Base-by-base conservation (phyloP, 2,329 filamentous ascomycete genomes). In the Fusarium nygamai region DNA sequence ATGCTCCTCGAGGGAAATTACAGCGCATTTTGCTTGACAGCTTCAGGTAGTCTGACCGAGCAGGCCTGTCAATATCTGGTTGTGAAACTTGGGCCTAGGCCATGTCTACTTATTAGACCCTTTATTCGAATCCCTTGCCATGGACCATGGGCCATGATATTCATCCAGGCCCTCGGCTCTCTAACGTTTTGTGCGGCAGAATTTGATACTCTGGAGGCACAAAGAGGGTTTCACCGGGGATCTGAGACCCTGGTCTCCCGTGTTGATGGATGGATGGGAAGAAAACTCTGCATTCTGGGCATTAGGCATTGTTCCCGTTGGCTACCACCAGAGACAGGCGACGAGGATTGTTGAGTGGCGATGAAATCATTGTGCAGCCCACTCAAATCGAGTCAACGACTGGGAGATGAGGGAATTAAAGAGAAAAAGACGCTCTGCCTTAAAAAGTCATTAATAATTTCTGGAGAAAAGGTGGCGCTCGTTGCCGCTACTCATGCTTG, bases 391-490 rank as follows among this genome's bases (percentile, higher is more conserved):
- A n/a, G 41, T 53, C 29, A 44, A 20, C 44, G 51, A 60, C 53
- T 72, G 38, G 29, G 63, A 74, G 51, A 73, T 74, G 72, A 74
- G 72, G 63, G 72, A 74, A 74, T 75, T 74, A 75, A 61, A 57
- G 54, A 31, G 36, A 54, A 67, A 43, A 70, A 16, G 41, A 47
- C 56, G 61, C 43, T 71, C 65, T 62, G 8, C 29, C 59, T 44
- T 62, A 11, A 39, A 67, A 50, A 50, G 60, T 54, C 59, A 36
- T 56, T 31, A 61, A 61, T 57, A 44, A 58, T 59, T 51, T 51
- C 44, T 64, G 24, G 38, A 36, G 20, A 59, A 56, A 56, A 43
- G 54, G 43, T 73, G 53, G 67, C 70, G 58, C 27, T 69, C 27
- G 27, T 71, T 58, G 66, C 67, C 68, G 59, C 64, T 67, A 61